Evolutionary conservation across 495 filamentous ascomycete genomes (phyloP).

Genomic region (Tuber aestivum): DNA sequence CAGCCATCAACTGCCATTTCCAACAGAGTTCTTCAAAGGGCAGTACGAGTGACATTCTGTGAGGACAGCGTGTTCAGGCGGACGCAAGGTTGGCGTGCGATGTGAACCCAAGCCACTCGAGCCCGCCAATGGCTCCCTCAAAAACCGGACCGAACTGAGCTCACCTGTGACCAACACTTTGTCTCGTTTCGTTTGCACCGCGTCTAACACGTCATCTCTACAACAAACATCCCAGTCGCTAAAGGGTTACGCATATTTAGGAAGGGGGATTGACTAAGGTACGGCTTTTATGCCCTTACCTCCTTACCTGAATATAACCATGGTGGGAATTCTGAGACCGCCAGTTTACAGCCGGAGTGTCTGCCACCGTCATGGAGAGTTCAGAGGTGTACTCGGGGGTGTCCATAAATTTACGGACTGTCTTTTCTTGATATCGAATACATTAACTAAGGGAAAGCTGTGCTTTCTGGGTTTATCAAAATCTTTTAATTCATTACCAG

Average conservation of each 20-base stretch:
- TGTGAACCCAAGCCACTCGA: neutral
- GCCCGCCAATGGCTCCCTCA: too few relatives aligned
- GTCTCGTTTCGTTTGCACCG: too few relatives aligned
- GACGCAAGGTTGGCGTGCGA: neutral
- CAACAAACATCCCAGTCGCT: too few relatives aligned
- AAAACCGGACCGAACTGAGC: too few relatives aligned
- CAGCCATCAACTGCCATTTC: too few relatives aligned
- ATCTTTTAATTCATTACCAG: neutral
- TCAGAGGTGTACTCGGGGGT: neutral
- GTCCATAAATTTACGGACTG: neutral
- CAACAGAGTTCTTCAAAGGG: neutral
- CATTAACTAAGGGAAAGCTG: neutral
- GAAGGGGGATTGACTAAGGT: neutral
- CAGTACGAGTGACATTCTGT: neutral
- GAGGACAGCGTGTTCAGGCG: too few relatives aligned
- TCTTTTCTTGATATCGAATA: neutral
- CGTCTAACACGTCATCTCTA: too few relatives aligned
- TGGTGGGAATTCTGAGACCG: neutral
- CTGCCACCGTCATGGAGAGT: neutral
- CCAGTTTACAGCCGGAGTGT: neutral
- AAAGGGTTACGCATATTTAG: too few relatives aligned
- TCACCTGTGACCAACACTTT: too few relatives aligned
- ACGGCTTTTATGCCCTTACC: neutral
- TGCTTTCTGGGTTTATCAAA: neutral
- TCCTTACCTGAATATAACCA: neutral